Base-by-base conservation (phyloP, 345 rosid species). In the Melaleuca quinquenervia region DNA sequence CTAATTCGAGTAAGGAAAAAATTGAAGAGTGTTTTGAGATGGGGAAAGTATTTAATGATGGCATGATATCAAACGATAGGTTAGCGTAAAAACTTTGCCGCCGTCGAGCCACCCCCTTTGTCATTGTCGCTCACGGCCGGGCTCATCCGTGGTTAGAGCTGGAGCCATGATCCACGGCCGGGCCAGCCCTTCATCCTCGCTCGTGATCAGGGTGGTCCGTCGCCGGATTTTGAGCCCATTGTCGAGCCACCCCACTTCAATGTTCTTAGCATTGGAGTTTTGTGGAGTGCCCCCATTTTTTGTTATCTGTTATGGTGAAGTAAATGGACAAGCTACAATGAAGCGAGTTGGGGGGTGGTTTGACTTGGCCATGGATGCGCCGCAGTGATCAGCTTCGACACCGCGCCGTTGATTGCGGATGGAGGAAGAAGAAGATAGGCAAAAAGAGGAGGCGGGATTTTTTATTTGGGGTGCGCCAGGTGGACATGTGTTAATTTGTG, bases 61-160 rank as follows among this genome's bases (percentile, higher is more conserved):
- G n/a, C 18, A 29, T n/a, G 6, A n/a, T 58, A 3, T 3, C 9
- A 13, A 16, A 1, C 12, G 18, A 58, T 2, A 29, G 70, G 70
- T 7, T 0, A 1, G n/a, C 1, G 8, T 58, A 18, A 58, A 58
- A 58, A 58, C n/a, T 18, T 29, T 29, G 12, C 3, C 6, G 12
- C 1, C 18, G 3, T 58, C 32, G 1, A 58, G 32, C 70, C 18
- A 58, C 18, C 8, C 12, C 4, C 1, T 12, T 58, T 8, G n/a
- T 3, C 8, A 3, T n/a, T 0, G 36, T 58, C 8, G 27, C 32
- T 58, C 0, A 0, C 2, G 32, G 8, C 2, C 7, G 12, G 2
- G 18, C 18, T 58, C 14, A 16, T 58, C 18, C 1, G 27, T 58
- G 32, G 32, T 15, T 58, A 58, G 29, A 26, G 11, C 29, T 24